Percentiles rank a stretch among this genome's conserved stretches.
phyloP scores from a whole-genome alignment of 2,329 filamentous ascomycete species.

The Geosmithia putterillii region DNA sequence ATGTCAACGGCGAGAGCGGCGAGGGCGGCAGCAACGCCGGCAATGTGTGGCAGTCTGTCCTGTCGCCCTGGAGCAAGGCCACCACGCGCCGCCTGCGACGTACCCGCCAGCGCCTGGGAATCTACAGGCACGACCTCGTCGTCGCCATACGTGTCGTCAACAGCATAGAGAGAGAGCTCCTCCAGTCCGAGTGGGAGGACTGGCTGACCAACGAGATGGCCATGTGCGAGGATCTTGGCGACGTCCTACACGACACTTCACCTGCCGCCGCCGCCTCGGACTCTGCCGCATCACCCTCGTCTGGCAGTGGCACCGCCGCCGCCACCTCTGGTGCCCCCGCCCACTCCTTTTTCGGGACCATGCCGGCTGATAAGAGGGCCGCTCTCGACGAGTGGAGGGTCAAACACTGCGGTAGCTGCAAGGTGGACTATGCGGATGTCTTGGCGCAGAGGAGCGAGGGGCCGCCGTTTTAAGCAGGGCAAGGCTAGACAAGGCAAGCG shows the following conservation, averaged over 20 bases:
- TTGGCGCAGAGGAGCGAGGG: slow-evolving; percentile 14
- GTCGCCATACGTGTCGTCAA: slow-evolving; percentile 88
- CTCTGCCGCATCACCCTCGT: slow-evolving; percentile 1
- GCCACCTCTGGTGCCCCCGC: slow-evolving; percentile 4
- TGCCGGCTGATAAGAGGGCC: slow-evolving; percentile 17
- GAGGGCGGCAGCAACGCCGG: too few relatives aligned
- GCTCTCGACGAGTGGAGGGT: slow-evolving; percentile 35
- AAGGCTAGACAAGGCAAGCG: neutral
- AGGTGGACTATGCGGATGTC: slow-evolving; percentile 24
- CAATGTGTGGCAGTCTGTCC: slow-evolving; percentile 17
- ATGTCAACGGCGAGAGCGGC: slow-evolving; percentile 41
- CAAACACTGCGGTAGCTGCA: slow-evolving; percentile 45
- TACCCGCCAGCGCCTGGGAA: slow-evolving; percentile 71
- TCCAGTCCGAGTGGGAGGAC: slow-evolving; percentile 83
- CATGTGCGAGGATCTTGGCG: slow-evolving; percentile 54
- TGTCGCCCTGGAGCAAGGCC: slow-evolving; percentile 34
- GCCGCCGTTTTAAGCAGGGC: neutral
- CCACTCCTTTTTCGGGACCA: slow-evolving; percentile 18
- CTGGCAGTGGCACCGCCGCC: slow-evolving; percentile 6
- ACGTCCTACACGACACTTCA: slow-evolving; percentile 23
- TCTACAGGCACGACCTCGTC: slow-evolving; percentile 79
- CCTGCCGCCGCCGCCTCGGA: too few relatives aligned
- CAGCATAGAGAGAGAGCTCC: slow-evolving; percentile 72
- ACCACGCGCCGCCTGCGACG: slow-evolving; percentile 57
- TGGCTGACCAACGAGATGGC: slow-evolving; percentile 74